phyloP scores from a whole-genome alignment of 139 green algal genomes.

The Pleodorina starrii region DNA sequence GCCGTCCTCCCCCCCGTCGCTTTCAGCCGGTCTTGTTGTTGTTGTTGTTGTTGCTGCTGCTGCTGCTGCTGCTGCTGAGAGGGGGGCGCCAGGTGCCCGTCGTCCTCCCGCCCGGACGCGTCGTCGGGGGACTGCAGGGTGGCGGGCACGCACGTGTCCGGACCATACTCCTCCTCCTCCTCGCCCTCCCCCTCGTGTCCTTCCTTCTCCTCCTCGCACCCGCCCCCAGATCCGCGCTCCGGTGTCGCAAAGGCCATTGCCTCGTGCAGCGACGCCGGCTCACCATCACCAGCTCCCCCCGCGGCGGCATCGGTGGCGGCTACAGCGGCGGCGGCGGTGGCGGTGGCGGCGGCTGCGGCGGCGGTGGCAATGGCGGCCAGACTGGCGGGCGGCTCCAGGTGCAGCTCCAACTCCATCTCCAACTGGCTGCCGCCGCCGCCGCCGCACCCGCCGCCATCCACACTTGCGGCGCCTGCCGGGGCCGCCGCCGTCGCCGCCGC shows the following conservation, averaged over 20 bases:
- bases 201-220: background rate
- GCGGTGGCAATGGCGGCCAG: background rate
- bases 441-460: background rate
- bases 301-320: background rate
- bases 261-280: background rate
- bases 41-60: background rate
- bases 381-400: background rate
- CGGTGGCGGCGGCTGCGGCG: background rate
- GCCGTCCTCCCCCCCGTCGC: background rate
- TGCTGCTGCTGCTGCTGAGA: background rate
- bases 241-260: background rate
- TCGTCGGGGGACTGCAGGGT: conserved; percentile 2
- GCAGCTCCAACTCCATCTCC: conserved; percentile 29
- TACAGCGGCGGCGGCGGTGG: background rate
- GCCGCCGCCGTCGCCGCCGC: background rate
- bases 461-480: no score
- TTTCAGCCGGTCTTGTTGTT: background rate
- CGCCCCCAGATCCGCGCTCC: background rate
- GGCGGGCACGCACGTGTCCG: background rate
- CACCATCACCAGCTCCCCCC: background rate
- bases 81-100: background rate
- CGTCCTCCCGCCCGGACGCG: no score
- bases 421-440: conserved; percentile 12
- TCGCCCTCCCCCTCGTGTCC: background rate
- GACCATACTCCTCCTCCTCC: background rate